Percentiles rank a stretch among this genome's conserved stretches.
Conservation (phyloP, 2,329 filamentous ascomycete species). For the Aspergillus uvarum region DNA sequence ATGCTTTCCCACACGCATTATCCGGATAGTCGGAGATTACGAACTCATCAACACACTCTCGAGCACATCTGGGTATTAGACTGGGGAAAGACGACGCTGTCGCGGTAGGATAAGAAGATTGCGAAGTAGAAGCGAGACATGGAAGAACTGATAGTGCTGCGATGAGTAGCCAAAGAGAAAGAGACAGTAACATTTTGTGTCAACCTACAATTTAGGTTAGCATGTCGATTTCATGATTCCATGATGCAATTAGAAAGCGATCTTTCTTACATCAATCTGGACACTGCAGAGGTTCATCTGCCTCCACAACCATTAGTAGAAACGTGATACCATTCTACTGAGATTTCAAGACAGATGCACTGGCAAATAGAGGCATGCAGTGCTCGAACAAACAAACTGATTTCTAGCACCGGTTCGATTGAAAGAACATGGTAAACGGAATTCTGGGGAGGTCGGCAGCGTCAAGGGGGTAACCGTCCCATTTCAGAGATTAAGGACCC, state of each 20-base stretch:
- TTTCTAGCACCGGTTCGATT: background rate
- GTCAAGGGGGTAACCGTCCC: conserved; percentile 6
- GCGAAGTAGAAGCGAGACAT: conserved; percentile 25
- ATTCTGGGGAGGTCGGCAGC: background rate
- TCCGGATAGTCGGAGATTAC: conserved; percentile 59
- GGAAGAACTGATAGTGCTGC: conserved; percentile 24
- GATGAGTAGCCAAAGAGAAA: conserved; percentile 27
- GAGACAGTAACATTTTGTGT: conserved; percentile 38
- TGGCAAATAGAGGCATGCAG: background rate
- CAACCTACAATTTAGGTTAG: conserved; percentile 26
- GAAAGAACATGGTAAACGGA: background rate
- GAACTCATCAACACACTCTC: conserved; percentile 62
- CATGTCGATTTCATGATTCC: background rate
- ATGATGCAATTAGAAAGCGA: background rate
- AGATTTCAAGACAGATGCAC: conserved; percentile 11
- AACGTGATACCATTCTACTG: conserved; percentile 25
- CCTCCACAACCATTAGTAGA: conserved; percentile 24
- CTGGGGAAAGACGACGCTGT: conserved; percentile 34
- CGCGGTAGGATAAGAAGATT: conserved; percentile 17
- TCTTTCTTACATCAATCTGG: conserved; percentile 17
- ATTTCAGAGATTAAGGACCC: conserved; percentile 9
- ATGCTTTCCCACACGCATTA: conserved; percentile 49
- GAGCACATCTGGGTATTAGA: conserved; percentile 60
- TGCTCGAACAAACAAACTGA: background rate
- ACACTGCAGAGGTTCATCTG: conserved; percentile 23